phyloP scores from a whole-genome alignment of 2,329 filamentous ascomycete species.

The Pseudocercospora crystallina region DNA sequence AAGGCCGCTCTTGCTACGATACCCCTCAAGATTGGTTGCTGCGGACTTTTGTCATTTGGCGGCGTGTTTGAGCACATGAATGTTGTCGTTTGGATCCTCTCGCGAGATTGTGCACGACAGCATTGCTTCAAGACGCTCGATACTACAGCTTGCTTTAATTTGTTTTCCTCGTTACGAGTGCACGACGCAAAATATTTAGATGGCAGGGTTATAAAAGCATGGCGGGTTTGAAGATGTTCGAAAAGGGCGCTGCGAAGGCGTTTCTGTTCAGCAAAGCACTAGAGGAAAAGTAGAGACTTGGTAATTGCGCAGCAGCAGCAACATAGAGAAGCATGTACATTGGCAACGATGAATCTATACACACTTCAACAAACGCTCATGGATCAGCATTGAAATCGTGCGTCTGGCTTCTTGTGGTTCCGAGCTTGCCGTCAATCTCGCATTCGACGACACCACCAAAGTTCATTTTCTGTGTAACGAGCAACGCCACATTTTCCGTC shows the following conservation, averaged over 20 bases:
- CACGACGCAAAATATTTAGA: background rate
- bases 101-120: no score
- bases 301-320: background rate
- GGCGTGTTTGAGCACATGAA: conserved; percentile 2
- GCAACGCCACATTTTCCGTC: no score
- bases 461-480: no score
- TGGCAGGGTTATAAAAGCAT: conserved; percentile 2
- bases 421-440: no score
- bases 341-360: no score
- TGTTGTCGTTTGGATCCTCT: background rate
- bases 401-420: no score
- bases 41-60: conserved; percentile 5
- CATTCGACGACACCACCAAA: no score
- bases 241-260: background rate
- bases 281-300: conserved; percentile 3
- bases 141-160: background rate
- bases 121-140: no score
- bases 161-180: background rate
- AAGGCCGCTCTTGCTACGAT: conserved; percentile 24
- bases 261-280: conserved; percentile 1
- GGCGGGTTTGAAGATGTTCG: background rate
- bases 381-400: no score
- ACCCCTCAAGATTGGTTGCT: conserved; percentile 21
- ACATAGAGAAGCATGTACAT: background rate
- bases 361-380: no score